Conservation (phyloP, 768 basidiomycete genomes). For the Tricholoma terreum region DNA sequence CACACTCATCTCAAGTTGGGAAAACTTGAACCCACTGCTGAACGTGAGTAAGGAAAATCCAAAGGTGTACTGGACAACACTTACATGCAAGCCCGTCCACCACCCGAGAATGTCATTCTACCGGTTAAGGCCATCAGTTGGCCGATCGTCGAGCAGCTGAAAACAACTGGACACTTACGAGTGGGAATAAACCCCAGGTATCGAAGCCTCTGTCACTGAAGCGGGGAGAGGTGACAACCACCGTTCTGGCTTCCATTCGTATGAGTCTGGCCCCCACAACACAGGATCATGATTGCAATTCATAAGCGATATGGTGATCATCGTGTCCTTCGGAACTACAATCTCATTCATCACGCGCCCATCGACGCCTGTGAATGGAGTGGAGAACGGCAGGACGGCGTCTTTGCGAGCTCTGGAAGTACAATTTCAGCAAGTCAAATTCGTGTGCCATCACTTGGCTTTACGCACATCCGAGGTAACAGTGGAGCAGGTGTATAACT, state of each 20-base stretch:
- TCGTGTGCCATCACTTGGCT: too few relatives aligned
- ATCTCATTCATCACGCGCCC: conserved; percentile 36
- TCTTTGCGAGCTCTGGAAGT: conserved; percentile 32
- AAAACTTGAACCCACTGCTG: conserved; percentile 9
- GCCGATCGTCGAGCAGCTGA: too few relatives aligned
- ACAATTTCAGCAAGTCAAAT: too few relatives aligned
- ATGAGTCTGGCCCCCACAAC: conserved; percentile 46
- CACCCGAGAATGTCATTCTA: too few relatives aligned
- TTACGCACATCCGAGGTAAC: neutral
- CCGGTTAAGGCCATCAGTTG: too few relatives aligned
- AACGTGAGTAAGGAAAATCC: neutral
- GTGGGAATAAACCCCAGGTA: conserved; percentile 44
- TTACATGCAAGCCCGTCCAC: too few relatives aligned
- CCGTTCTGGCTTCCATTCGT: conserved; percentile 50
- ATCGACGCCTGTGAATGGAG: conserved; percentile 33
- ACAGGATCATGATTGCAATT: conserved; percentile 36
- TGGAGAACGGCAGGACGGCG: conserved; percentile 37
- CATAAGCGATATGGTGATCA: conserved; percentile 34
- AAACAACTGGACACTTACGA: conserved; percentile 31
- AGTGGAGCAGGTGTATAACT: conserved; percentile 14
- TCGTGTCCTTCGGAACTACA: conserved; percentile 36
- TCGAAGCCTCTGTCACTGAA: conserved; percentile 30
- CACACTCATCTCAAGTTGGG: conserved; percentile 18
- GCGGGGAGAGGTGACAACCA: conserved; percentile 42
- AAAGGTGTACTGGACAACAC: neutral